phyloP scores from a whole-genome alignment of 2,329 filamentous ascomycete species.

The Chalaropsis ovoidea region DNA sequence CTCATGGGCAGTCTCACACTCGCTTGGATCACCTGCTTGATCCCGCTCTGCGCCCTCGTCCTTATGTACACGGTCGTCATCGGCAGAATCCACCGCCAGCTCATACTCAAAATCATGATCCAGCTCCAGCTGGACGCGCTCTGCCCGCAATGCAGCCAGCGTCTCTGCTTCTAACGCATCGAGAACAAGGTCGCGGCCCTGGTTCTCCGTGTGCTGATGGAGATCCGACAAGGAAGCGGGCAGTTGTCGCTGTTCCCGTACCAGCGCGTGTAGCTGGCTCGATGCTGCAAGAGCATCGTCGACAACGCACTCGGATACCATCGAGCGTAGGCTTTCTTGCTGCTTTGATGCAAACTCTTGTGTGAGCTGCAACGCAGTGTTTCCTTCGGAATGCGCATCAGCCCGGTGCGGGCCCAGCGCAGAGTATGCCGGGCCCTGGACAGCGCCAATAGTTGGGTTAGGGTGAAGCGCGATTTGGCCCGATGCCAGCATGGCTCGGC shows the following conservation, averaged over 20 bases:
- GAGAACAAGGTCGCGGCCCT: constrained; percentile 30
- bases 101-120: constrained; percentile 28
- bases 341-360: constrained; percentile 12
- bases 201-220: constrained; percentile 29
- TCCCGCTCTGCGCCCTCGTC: neutral
- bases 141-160: constrained; percentile 26
- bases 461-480: constrained; percentile 37
- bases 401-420: constrained; percentile 38
- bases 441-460: constrained; percentile 43
- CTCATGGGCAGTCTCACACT: neutral
- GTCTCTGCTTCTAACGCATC: constrained; percentile 27
- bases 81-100: constrained; percentile 31
- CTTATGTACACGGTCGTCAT: constrained; percentile 30
- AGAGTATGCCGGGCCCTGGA: constrained; percentile 47
- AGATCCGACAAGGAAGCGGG: neutral
- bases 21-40: neutral
- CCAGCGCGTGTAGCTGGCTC: neutral
- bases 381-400: constrained; percentile 40
- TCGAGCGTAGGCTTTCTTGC: neutral
- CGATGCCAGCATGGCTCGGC: constrained; percentile 34
- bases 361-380: constrained; percentile 30
- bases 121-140: constrained; percentile 30
- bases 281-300: too few species aligned
- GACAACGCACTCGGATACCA: too few species aligned
- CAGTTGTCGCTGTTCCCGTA: neutral